Evolutionary conservation across 805 yeast genomes (phyloP), one percentile per base, ranked within the genome.

Genomic region (Zygotorulaspora danielsina): DNA sequence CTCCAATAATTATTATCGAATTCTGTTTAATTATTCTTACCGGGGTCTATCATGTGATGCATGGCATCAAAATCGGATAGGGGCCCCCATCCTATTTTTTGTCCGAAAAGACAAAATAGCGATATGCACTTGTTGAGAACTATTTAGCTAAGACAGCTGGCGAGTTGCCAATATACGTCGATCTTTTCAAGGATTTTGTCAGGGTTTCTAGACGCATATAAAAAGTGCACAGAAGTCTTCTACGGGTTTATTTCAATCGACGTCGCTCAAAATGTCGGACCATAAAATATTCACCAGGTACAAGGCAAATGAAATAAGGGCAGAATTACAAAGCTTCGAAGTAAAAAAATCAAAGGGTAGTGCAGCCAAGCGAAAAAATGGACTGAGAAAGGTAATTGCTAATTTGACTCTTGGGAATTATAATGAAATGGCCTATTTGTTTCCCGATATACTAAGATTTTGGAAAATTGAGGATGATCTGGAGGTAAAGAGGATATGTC

Each of bases 321-420:
- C 54, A 2, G 68, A 64, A 41, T 36, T 63, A 10, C 63, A 65
- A 21, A 52, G 48, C 26, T 46, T 55, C 5, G 68, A 66, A 19
- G 67, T 65, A 43, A 71, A 67, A 55, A 70, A 69, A 50, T 51
- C 64, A 13, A 66, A 61, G 36, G 50, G 63, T 2, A 54, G 58
- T 17, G 56, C 51, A 3, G 41, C 62, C n/a, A 67, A 61, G 46
- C 58, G 59, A 33, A 76, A 73, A 50, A 63, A 66, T 8, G 72
- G 79, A 1, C 58, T 90, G 53, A 81, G 80, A 59, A 84, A 83
- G 53, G 73, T 87, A 19, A 70, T 89, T 6, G 90, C 95, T 30
- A 89, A 88, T 61, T 73, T 87, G 61, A 81, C 94, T 5, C 71
- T 87, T 63, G 87, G 88, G 35, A 86, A 85, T 59, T 46, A 48